Evolutionary conservation across 164 flowering plant genomes (phyloP), one percentile per base, ranked within the genome.

Genomic region (Santalum album): DNA sequence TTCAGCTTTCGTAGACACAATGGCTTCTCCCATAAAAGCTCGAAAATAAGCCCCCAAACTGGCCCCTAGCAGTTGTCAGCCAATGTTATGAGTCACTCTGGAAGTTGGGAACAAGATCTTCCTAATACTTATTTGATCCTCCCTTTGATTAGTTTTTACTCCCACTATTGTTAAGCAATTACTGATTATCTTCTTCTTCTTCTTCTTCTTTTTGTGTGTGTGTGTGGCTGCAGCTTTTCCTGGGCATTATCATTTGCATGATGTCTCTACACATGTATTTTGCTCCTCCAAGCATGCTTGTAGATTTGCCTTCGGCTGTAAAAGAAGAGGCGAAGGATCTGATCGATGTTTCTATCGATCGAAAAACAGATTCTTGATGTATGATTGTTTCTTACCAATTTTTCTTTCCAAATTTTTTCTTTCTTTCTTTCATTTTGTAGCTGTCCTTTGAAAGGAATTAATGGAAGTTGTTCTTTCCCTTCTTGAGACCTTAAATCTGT

Each of bases 191-290:
- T n/a, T 23, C 23, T 12, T 2, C 9, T 14, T 24, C 2, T 15
- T 22, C 0, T 49, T 49, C 17, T 3, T 3, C 5, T 49, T 6
- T 6, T 49, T 24, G 6, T 24, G 52, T 14, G 25, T 51, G 20
- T 56, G 45, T 47, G 21, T n/a, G 42, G 21, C 26, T 75, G 74
- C 88, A 91, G 98, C 96, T 91, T 59, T 83, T 91, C 76, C 59
- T 92, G 73, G 96, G 96, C n/a, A 92, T 89, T 36, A 66, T 80
- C 29, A 75, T 87, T 56, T 92, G 96, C 75, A 86, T 83, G 81
- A 87, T 88, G 88, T 91, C 98, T 9, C 68, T 88, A 17, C 98
- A 91, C 66, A 84, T 88, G 90, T 86, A 89, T 59, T 91, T 91
- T 71, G 84, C 95, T n/a, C 95, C 97, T 63, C 72, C 84, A 65